Conservation (phyloP, 2,329 filamentous ascomycete genomes). For the Phyllosticta ampelicida region DNA sequence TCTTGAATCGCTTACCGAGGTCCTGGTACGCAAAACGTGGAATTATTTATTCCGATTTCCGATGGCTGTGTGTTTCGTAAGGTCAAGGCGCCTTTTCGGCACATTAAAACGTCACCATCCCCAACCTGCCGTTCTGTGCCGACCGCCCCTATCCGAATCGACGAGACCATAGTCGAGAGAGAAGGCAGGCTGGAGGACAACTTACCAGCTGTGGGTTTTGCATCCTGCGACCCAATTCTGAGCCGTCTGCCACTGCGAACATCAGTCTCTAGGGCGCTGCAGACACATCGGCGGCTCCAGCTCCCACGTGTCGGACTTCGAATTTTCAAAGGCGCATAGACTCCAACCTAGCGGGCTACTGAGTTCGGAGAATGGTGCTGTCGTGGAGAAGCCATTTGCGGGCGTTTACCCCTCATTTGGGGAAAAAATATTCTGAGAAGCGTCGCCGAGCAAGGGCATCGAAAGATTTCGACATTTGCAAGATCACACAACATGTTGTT, state of each 20-base stretch:
- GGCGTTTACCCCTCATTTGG: background rate
- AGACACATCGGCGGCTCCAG: background rate
- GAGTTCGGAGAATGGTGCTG: background rate
- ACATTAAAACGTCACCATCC: background rate
- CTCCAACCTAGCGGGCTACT: background rate
- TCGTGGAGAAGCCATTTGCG: background rate
- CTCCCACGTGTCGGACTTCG: background rate
- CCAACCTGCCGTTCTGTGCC: background rate
- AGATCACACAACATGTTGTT: background rate
- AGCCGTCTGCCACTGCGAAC: background rate
- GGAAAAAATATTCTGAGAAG: background rate
- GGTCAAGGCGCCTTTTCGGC: background rate
- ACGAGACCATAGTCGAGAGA: background rate
- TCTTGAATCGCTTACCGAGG: background rate
- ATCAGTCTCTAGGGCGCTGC: background rate
- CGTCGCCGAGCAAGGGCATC: background rate
- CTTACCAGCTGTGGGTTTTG: background rate
- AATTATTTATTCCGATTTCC: background rate
- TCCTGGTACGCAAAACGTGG: background rate
- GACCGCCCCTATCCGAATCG: background rate
- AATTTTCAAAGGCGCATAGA: background rate
- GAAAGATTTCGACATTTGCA: background rate
- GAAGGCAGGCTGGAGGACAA: background rate
- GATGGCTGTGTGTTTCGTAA: background rate
- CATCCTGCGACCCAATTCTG: background rate